Base-by-base conservation (phyloP, 345 rosid species). In the Populus alba region DNA sequence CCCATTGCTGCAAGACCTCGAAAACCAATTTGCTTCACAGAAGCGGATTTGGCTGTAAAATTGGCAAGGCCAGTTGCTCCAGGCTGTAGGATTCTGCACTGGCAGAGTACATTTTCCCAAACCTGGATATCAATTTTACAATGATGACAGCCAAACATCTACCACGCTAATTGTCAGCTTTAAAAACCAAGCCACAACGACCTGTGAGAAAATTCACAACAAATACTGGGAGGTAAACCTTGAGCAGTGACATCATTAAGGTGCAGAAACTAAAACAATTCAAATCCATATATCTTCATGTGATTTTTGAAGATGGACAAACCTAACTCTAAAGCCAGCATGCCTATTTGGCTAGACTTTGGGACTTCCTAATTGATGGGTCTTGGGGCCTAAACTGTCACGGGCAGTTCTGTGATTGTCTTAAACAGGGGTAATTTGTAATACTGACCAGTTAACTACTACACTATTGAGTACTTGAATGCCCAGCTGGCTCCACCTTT, bases 1-100 rank as follows among this genome's bases (percentile, higher is more conserved):
- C 99, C 98, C 98, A 95, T 95, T 86, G 98, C 99, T 76, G 98
- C 98, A 69, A 91, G 99, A 69, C 99, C 99, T 84, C 91, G 88
- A 77, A 93, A 95, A 79, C 97, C 97, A 77, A 93, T 81, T 81
- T 84, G 88, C 61, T 81, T 82, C 73, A 92, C 95, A 73, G 86
- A 66, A 78, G 81, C 83, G 68, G 93, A 90, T 77, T 85, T 84
- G 80, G 87, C 71, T 68, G 81, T 85, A 72, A 92, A 41, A 77
- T 75, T 91, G 85, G 74, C 81, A 12, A 39, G 39, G 94, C 96
- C 71, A 92, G 82, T 72, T 91, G 83, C 80, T 92, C 98, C 38
- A 98, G 94, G 73, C 79, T 70, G 84, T 95, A 95, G 76, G 85
- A 78, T 84, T 92, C 93, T 68, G 72, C 80, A 85, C 66, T 87